These are phyloP conservation scores for Erodium texanum DNA, from an alignment of 441 rosid genomes.

Conservation along the genomic window DNA sequence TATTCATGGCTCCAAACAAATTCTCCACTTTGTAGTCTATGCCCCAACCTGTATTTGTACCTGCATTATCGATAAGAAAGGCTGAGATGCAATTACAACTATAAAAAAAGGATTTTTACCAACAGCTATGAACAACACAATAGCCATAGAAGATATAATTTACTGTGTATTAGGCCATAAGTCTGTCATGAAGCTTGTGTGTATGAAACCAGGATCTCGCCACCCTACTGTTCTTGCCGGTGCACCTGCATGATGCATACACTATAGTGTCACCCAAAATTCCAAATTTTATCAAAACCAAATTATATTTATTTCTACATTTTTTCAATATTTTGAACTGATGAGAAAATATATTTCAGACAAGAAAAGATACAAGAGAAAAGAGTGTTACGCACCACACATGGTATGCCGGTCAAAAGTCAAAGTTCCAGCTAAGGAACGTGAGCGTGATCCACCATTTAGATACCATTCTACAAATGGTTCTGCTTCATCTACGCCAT, in stretches of 20 bases:
- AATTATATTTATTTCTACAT: background rate
- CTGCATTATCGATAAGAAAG: conserved; percentile 26
- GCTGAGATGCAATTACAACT: background rate
- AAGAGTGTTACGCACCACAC: background rate
- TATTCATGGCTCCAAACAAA: conserved; percentile 58
- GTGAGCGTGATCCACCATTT: conserved; percentile 34
- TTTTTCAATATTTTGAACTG: background rate
- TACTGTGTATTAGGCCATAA: conserved; percentile 67
- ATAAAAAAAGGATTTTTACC: background rate
- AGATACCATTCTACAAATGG: conserved; percentile 76
- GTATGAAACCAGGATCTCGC: conserved; percentile 89
- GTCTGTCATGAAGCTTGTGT: conserved; percentile 65
- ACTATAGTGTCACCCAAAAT: background rate
- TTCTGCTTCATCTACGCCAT: conserved; percentile 51
- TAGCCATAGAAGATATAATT: conserved; percentile 17
- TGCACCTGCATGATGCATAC: conserved; percentile 42
- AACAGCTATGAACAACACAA: too few relatives aligned
- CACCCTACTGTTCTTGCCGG: conserved; percentile 93
- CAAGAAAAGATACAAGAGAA: background rate
- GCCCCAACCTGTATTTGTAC: conserved; percentile 68
- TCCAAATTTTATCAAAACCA: background rate
- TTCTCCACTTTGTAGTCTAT: conserved; percentile 40
- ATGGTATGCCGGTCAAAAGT: background rate
- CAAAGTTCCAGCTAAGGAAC: conserved; percentile 49
- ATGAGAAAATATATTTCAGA: background rate